These are phyloP conservation scores for Tuber calosporum DNA, from an alignment of 495 filamentous ascomycete species.

Conservation along the genomic window DNA sequence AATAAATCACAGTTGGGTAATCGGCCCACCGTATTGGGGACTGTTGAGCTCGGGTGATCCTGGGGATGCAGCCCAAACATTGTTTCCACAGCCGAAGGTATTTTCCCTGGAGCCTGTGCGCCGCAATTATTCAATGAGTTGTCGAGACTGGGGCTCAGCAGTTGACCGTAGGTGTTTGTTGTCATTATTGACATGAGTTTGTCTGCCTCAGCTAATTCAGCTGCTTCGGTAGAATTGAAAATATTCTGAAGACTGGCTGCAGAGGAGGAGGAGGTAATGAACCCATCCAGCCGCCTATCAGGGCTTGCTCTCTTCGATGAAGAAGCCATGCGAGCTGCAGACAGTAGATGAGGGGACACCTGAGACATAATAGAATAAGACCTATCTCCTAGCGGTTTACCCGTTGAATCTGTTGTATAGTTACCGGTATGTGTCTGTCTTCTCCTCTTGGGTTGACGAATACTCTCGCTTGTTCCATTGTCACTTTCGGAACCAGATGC, in stretches of 20 bases:
- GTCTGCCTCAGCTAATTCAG: conserved; percentile 35
- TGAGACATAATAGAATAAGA: conserved; percentile 11
- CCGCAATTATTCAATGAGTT: conserved; percentile 12
- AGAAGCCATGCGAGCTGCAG: conserved; percentile 31
- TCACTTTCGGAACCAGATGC: conserved; percentile 24
- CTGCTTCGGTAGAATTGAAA: conserved; percentile 22
- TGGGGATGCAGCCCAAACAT: conserved; percentile 24
- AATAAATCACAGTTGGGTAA: conserved; percentile 8
- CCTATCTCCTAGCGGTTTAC: conserved; percentile 18
- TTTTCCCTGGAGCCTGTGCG: conserved; percentile 16
- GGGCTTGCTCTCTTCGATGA: conserved; percentile 26
- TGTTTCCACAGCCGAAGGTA: conserved; percentile 22
- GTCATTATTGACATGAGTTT: conserved; percentile 39
- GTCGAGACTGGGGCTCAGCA: conserved; percentile 13
- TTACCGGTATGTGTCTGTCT: conserved; percentile 21
- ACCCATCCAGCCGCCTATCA: conserved; percentile 1
- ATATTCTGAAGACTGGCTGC: conserved; percentile 20
- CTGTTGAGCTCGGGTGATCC: conserved; percentile 5
- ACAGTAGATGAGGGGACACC: conserved; percentile 38
- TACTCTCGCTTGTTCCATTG: conserved; percentile 9
- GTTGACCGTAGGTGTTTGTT: conserved; percentile 27
- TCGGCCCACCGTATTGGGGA: conserved; percentile 5
- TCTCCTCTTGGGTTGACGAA: conserved; percentile 31
- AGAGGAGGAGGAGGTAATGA: conserved; percentile 12
- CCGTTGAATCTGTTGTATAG: conserved; percentile 20